phyloP scores from a whole-genome alignment of 139 green algal species.

The Monoraphidium neglectum region DNA sequence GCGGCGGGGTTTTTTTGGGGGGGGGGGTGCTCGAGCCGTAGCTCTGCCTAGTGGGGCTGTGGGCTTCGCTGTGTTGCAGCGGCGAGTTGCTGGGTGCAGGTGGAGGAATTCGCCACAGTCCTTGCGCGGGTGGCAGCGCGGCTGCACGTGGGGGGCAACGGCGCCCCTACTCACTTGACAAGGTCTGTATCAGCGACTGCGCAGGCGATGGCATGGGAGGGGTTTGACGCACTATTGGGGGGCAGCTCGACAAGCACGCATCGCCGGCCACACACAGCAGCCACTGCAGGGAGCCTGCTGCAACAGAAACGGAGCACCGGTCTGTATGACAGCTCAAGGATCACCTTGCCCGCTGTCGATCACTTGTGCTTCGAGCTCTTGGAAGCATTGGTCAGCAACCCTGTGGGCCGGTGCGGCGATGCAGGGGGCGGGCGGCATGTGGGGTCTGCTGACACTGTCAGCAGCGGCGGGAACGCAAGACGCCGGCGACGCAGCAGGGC shows the following conservation, averaged over 20 bases:
- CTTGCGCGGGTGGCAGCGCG: too few relatives aligned
- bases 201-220: not conserved
- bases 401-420: not conserved
- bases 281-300: not conserved
- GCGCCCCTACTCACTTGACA: too few relatives aligned
- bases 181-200: constrained; percentile 16
- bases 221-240: too few relatives aligned
- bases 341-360: not conserved
- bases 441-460: too few relatives aligned
- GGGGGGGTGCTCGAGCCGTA: not conserved
- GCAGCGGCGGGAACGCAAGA: too few relatives aligned
- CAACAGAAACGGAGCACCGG: not conserved
- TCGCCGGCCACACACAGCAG: not conserved
- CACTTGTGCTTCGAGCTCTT: not conserved
- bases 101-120: too few relatives aligned
- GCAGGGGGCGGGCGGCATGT: not conserved
- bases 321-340: not conserved
- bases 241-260: not conserved
- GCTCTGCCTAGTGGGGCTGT: too few relatives aligned
- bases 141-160: too few relatives aligned
- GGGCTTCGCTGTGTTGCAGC: too few relatives aligned
- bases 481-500: too few relatives aligned
- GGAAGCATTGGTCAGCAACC: constrained; percentile 28
- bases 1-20: not conserved
- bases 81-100: too few relatives aligned